Evolutionary conservation across 2,329 filamentous ascomycete species (phyloP).

Genomic region (Laburnicola sp.): DNA sequence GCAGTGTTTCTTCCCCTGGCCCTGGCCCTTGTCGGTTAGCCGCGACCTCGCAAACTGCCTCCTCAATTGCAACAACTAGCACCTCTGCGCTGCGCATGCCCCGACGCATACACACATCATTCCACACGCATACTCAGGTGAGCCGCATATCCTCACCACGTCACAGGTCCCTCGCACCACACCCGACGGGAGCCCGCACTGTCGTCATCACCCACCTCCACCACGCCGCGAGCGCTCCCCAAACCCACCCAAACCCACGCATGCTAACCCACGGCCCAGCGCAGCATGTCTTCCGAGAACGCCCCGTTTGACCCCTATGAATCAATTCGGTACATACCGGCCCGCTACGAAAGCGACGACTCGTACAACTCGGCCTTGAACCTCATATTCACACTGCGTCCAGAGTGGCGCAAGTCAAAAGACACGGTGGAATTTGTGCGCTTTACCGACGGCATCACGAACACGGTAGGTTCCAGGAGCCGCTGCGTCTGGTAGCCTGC

Average conservation of each 20-base stretch:
- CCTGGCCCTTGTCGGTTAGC: no score
- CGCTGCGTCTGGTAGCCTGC: neutral
- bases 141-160: neutral
- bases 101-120: neutral
- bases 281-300: slow-evolving; percentile 17
- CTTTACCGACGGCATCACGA: slow-evolving; percentile 98
- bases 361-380: slow-evolving; percentile 76
- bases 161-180: neutral
- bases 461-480: slow-evolving; percentile 64
- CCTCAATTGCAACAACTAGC: no score
- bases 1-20: no score
- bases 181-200: slow-evolving; percentile 1
- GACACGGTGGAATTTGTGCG: slow-evolving; percentile 81
- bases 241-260: neutral
- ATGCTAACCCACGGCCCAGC: slow-evolving; percentile 4
- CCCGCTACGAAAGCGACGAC: slow-evolving; percentile 76
- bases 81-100: no score
- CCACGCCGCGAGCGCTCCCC: neutral
- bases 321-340: slow-evolving; percentile 62
- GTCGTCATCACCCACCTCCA: neutral
- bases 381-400: slow-evolving; percentile 77
- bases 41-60: no score
- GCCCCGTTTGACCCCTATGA: slow-evolving; percentile 30
- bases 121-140: neutral
- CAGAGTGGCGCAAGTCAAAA: slow-evolving; percentile 76